phyloP scores from a whole-genome alignment of 441 rosid species.

The Hura crepitans region DNA sequence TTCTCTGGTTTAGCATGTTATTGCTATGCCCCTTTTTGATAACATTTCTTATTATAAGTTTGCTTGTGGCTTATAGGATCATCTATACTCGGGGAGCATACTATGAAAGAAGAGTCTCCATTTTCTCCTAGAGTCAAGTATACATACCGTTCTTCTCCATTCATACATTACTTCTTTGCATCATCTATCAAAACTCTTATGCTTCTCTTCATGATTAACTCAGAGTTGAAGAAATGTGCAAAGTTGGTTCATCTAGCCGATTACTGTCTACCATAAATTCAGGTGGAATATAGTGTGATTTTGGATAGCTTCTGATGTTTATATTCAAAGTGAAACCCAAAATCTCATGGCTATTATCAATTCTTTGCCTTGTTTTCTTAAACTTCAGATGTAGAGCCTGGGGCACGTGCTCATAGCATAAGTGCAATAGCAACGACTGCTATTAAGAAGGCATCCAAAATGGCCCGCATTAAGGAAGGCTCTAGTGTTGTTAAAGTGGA shows the following conservation, averaged over 20 bases:
- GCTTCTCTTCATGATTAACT: constrained; percentile 25
- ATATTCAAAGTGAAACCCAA: background rate
- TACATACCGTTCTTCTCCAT: constrained; percentile 26
- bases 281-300: constrained; percentile 28
- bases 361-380: constrained; percentile 19
- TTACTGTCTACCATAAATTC: constrained; percentile 36
- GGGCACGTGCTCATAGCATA: constrained; percentile 28
- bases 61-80: constrained; percentile 31
- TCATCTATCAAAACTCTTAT: constrained; percentile 17
- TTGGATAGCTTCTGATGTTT: constrained; percentile 11
- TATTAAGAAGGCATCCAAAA: constrained; percentile 38
- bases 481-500: constrained; percentile 38
- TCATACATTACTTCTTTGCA: constrained; percentile 12
- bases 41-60: constrained; percentile 8
- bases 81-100: constrained; percentile 50
- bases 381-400: constrained; percentile 41
- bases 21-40: background rate
- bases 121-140: constrained; percentile 93
- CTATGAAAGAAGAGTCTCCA: constrained; percentile 69
- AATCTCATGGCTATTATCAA: constrained; percentile 11
- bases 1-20: constrained; percentile 1
- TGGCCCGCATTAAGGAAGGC: constrained; percentile 45
- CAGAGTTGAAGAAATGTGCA: constrained; percentile 75
- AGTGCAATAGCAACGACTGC: constrained; percentile 31
- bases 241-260: constrained; percentile 52